phyloP scores from a whole-genome alignment of 352 stramenopile genomes.

The Phytophthora kernoviae region DNA sequence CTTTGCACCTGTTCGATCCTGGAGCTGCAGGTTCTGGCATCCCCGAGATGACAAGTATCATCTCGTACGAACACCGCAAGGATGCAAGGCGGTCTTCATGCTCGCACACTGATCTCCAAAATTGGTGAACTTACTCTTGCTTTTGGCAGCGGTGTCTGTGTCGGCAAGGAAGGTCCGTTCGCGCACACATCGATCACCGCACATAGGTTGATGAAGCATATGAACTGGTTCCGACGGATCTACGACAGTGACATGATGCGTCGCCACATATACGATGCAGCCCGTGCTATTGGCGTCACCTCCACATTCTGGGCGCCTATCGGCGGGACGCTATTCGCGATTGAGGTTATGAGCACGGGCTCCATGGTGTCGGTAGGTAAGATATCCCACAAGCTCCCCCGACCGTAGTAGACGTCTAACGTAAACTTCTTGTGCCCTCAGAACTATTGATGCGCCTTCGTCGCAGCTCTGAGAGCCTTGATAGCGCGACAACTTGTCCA shows the following conservation, averaged over 20 bases:
- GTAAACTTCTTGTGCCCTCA: conserved; percentile 14
- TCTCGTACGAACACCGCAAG: conserved; percentile 57
- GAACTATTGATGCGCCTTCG: conserved; percentile 77
- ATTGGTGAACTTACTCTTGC: conserved; percentile 91
- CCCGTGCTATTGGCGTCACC: conserved; percentile 88
- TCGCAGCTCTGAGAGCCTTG: conserved; percentile 59
- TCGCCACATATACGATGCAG: conserved; percentile 87
- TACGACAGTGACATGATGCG: conserved; percentile 67
- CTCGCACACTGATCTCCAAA: conserved; percentile 72
- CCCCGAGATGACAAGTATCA: conserved; percentile 82
- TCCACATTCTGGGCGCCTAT: conserved; percentile 90
- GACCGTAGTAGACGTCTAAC: no score
- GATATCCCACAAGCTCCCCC: no score
- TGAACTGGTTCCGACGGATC: conserved; percentile 70
- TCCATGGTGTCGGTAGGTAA: conserved; percentile 62
- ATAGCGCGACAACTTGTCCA: conserved; percentile 48
- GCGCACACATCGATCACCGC: conserved; percentile 92
- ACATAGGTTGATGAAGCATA: conserved; percentile 81
- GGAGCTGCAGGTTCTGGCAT: conserved; percentile 64
- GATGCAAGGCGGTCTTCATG: conserved; percentile 46
- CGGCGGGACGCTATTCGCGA: conserved; percentile 90
- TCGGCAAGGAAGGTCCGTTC: conserved; percentile 98
- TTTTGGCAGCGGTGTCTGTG: conserved; percentile 90
- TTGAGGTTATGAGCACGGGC: conserved; percentile 87
- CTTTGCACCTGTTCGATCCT: neutral